Percentiles rank a stretch among this genome's conserved stretches.
Conservation (phyloP, 177 flowering plant genomes). For the Vitis hybrid region DNA sequence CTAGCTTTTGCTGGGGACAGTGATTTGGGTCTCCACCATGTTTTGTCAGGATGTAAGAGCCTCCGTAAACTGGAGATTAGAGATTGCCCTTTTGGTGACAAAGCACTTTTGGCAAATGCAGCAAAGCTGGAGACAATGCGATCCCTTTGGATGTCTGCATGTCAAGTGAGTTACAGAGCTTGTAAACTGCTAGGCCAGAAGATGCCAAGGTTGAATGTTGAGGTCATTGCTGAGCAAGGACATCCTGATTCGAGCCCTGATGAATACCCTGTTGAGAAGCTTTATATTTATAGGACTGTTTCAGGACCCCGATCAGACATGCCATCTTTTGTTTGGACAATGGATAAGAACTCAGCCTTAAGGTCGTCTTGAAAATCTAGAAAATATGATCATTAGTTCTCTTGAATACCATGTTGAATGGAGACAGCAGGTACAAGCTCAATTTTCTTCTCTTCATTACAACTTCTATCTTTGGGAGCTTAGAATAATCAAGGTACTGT, state of each 20-base stretch:
- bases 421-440: constrained; percentile 29
- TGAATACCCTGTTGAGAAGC: constrained; percentile 62
- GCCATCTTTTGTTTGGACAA: constrained; percentile 72
- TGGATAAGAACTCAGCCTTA: constrained; percentile 41
- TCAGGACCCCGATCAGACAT: constrained; percentile 75
- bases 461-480: constrained; percentile 10
- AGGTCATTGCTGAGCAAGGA: constrained; percentile 78
- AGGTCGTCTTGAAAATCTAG: constrained; percentile 24
- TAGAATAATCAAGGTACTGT: constrained; percentile 6
- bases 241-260: constrained; percentile 51
- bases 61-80: constrained; percentile 85
- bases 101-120: constrained; percentile 82
- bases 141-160: constrained; percentile 99
- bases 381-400: too few relatives aligned
- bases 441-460: constrained; percentile 10
- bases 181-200: constrained; percentile 77
- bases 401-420: neutral
- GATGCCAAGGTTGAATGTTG: constrained; percentile 84
- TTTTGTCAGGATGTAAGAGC: constrained; percentile 83
- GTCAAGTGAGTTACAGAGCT: constrained; percentile 72
- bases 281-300: constrained; percentile 76
- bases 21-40: constrained; percentile 76
- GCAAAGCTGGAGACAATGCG: constrained; percentile 98
- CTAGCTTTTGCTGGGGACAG: constrained; percentile 90
- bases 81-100: constrained; percentile 93